Evolutionary conservation across 345 rosid species (phyloP).

Genomic region (Boechera retrofracta): DNA sequence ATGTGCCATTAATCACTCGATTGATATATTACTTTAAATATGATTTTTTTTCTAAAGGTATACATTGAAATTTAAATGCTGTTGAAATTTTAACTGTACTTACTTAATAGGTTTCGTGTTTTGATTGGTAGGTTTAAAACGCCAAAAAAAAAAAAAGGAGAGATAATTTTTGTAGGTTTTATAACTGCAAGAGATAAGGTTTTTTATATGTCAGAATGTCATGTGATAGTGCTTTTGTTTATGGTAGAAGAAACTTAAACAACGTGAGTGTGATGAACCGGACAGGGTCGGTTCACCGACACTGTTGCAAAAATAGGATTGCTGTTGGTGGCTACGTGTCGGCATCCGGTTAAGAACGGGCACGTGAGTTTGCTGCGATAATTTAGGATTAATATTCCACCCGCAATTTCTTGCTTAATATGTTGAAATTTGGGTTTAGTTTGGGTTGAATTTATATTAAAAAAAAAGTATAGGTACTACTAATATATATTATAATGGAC

Average conservation of each 20-base stretch:
- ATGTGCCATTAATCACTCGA: conserved; percentile 7
- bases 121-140: conserved; percentile 9
- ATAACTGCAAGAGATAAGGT: conserved; percentile 16
- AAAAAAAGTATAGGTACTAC: too few species aligned
- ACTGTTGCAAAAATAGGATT: not conserved
- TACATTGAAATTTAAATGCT: too few species aligned
- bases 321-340: conserved; percentile 13
- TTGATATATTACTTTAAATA: conserved; percentile 16
- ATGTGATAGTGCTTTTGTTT: conserved; percentile 26
- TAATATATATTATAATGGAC: not conserved
- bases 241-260: not conserved
- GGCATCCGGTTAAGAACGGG: conserved; percentile 11
- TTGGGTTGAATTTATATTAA: not conserved
- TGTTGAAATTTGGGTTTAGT: conserved; percentile 2
- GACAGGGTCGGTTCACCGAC: conserved; percentile 36
- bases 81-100: not conserved
- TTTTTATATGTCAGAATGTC: conserved; percentile 8
- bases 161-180: conserved; percentile 3
- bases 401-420: conserved; percentile 27
- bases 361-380: conserved; percentile 24
- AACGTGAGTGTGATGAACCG: conserved; percentile 6
- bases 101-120: conserved; percentile 1
- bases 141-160: too few species aligned
- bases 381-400: not conserved
- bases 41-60: not conserved